These are phyloP conservation scores for Pseudonitzschia multistriata DNA, from an alignment of 108 stramenopile species.

Conservation along the genomic window DNA sequence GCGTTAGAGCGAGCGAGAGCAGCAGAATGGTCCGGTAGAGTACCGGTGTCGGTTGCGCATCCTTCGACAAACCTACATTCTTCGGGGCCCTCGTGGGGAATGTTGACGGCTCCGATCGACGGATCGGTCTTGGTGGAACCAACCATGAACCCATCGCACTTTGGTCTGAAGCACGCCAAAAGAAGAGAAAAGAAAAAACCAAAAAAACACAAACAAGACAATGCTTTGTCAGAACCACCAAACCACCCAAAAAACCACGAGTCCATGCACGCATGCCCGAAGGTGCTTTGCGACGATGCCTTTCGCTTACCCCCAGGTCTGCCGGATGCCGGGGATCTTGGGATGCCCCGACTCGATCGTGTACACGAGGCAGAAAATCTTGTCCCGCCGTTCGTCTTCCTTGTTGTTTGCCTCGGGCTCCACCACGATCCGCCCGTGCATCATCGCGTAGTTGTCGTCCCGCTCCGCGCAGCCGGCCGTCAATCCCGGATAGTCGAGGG, in stretches of 20 bases:
- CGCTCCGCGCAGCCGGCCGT: constrained; percentile 44
- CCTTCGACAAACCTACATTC: constrained; percentile 46
- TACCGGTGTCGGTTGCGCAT: background rate
- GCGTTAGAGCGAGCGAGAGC: no score
- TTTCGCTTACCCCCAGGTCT: constrained; percentile 71
- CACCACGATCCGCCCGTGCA: constrained; percentile 69
- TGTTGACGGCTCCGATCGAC: constrained; percentile 73
- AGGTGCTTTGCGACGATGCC: no score
- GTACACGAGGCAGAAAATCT: constrained; percentile 86
- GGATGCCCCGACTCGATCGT: constrained; percentile 72
- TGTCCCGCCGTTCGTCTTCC: constrained; percentile 55
- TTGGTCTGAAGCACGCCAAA: constrained; percentile 43
- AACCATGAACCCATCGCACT: constrained; percentile 97
- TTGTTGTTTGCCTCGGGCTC: constrained; percentile 66
- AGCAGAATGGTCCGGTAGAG: background rate
- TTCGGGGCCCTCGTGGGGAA: constrained; percentile 92
- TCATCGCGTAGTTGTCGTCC: constrained; percentile 69
- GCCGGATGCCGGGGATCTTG: constrained; percentile 62
- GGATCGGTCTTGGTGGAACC: constrained; percentile 83
- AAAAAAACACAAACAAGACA: background rate
- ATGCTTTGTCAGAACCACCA: background rate
- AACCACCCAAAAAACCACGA: background rate
- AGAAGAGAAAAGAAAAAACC: background rate
- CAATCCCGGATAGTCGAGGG: constrained; percentile 44
- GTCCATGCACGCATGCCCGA: background rate